phyloP scores from a whole-genome alignment of 768 basidiomycete species.

The Hirschioporus abietinus region DNA sequence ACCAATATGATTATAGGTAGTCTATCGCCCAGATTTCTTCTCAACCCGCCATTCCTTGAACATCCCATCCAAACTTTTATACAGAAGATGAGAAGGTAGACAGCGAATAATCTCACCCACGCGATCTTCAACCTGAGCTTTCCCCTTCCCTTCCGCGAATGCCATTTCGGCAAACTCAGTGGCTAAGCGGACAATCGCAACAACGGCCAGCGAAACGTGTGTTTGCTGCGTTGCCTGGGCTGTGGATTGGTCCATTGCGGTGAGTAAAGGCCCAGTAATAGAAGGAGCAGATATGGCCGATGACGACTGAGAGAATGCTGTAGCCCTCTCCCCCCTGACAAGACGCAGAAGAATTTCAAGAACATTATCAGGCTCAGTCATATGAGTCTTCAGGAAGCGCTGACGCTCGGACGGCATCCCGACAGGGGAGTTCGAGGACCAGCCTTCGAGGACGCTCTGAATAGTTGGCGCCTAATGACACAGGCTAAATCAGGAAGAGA shows the following conservation, averaged over 20 bases:
- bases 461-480: constrained; percentile 77
- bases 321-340: constrained; percentile 83
- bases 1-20: neutral
- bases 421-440: constrained; percentile 80
- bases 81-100: constrained; percentile 80
- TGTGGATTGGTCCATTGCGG: constrained; percentile 68
- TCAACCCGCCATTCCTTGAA: constrained; percentile 90
- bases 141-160: constrained; percentile 54
- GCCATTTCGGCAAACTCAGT: constrained; percentile 78
- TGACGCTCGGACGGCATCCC: constrained; percentile 74
- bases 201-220: constrained; percentile 87
- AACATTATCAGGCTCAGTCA: constrained; percentile 81
- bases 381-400: constrained; percentile 84
- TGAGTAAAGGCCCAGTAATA: constrained; percentile 63
- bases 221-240: constrained; percentile 88
- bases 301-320: constrained; percentile 54
- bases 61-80: constrained; percentile 90
- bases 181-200: constrained; percentile 84
- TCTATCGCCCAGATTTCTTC: constrained; percentile 61
- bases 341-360: constrained; percentile 90
- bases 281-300: constrained; percentile 52
- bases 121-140: constrained; percentile 64
- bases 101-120: constrained; percentile 88
- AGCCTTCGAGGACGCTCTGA: constrained; percentile 83
- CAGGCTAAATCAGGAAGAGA: constrained; percentile 3